These are phyloP conservation scores for Coccomyxa sp. DNA, from an alignment of 139 green algal species.

Conservation along the genomic window DNA sequence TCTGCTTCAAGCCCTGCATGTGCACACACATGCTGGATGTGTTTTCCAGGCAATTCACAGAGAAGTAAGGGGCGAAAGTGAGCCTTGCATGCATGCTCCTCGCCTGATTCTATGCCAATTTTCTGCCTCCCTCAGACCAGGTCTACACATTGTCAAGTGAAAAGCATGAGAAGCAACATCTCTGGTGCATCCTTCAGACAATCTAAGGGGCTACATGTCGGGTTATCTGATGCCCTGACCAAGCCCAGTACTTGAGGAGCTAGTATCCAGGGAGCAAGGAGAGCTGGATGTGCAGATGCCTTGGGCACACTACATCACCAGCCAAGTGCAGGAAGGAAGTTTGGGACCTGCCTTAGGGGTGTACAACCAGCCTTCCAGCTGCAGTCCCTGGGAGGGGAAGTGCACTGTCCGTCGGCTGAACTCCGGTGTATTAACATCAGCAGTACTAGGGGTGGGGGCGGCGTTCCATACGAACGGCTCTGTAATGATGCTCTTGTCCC, in stretches of 20 bases:
- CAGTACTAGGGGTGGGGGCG: not conserved
- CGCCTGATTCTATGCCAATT: not conserved
- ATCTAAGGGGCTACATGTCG: no score
- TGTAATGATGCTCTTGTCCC: not conserved
- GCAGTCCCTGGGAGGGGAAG: not conserved
- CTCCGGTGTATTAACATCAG: not conserved
- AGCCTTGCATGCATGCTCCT: no score
- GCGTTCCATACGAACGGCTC: not conserved
- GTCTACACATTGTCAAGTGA: not conserved
- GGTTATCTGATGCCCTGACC: no score
- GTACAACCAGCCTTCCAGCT: constrained; percentile 46
- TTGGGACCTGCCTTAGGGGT: constrained; percentile 20
- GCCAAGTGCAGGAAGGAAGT: no score
- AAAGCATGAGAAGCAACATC: not conserved
- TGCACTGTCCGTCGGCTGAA: not conserved
- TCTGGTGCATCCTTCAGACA: no score
- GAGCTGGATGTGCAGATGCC: no score
- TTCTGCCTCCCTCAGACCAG: not conserved
- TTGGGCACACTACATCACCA: no score
- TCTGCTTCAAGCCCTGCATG: not conserved
- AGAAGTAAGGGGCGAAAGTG: not conserved
- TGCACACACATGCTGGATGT: not conserved
- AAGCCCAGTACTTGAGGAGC: no score
- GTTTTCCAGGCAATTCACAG: not conserved
- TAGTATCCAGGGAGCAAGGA: no score